Conservation (phyloP, 306 rosid species). For the Corylus heterophylla region DNA sequence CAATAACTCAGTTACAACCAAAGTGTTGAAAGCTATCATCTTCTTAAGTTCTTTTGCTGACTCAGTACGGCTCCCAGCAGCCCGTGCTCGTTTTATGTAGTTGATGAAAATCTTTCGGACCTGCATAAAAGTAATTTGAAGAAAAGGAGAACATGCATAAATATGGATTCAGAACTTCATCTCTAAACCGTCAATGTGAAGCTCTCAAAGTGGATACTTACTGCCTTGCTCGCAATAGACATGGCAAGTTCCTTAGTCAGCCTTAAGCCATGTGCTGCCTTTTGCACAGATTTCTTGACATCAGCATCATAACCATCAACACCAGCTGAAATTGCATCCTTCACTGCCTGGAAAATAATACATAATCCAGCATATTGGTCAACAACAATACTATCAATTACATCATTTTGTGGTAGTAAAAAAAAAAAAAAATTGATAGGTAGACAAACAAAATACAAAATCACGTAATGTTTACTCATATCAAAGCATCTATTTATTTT, state of each 20-base stretch:
- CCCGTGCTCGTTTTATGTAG: slow-evolving; percentile 81
- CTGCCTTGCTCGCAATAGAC: slow-evolving; percentile 96
- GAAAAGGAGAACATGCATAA: not conserved
- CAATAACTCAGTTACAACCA: slow-evolving; percentile 88
- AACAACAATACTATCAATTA: not conserved
- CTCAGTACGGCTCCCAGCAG: slow-evolving; percentile 73
- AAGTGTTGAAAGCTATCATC: slow-evolving; percentile 87
- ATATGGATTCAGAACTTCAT: slow-evolving; percentile 3
- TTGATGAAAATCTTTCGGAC: slow-evolving; percentile 71
- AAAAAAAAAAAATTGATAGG: no score
- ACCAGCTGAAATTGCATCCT: slow-evolving; percentile 87
- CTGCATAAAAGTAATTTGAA: slow-evolving; percentile 42
- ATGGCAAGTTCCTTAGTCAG: slow-evolving; percentile 85
- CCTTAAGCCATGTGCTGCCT: slow-evolving; percentile 94
- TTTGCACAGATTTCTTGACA: slow-evolving; percentile 68
- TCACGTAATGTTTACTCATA: not conserved
- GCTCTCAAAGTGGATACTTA: slow-evolving; percentile 46
- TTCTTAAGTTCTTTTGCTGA: slow-evolving; percentile 90
- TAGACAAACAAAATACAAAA: not conserved
- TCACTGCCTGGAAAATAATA: slow-evolving; percentile 61
- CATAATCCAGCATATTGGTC: not conserved
- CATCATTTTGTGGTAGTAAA: not conserved
- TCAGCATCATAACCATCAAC: slow-evolving; percentile 92
- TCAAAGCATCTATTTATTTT: slow-evolving; percentile 5
- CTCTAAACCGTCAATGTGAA: slow-evolving; percentile 18